These are phyloP conservation scores for Saccharata proteae DNA, from an alignment of 2,329 filamentous ascomycete genomes.

Conservation along the genomic window DNA sequence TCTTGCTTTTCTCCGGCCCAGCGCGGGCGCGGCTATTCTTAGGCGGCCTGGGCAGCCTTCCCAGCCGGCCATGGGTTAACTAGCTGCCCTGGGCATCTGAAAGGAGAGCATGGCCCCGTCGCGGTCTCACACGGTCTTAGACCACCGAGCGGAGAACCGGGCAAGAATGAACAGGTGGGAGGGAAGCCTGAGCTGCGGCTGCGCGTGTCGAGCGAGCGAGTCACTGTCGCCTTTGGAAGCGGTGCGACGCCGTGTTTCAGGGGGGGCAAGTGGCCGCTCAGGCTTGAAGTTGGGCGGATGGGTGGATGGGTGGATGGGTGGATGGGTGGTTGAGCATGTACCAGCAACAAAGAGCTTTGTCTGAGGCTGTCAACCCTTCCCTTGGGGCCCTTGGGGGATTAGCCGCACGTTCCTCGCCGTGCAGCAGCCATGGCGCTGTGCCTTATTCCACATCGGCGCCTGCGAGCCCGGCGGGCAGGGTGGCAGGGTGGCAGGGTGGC, in stretches of 20 bases:
- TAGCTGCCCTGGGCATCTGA: slow-evolving; percentile 1
- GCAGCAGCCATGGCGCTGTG: slow-evolving; percentile 1
- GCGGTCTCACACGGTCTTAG: slow-evolving; percentile 9
- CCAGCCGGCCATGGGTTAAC: slow-evolving; percentile 1
- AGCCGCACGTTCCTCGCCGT: slow-evolving; percentile 7
- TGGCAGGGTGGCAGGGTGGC: slow-evolving; percentile 1
- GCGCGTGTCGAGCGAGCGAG: background rate
- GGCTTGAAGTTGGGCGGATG: too few species aligned
- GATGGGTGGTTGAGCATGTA: too few species aligned
- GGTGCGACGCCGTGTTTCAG: slow-evolving; percentile 2
- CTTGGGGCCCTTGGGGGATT: slow-evolving; percentile 1
- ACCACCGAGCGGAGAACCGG: slow-evolving; percentile 9
- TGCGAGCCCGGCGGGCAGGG: slow-evolving; percentile 2
- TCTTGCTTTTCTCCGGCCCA: slow-evolving; percentile 6
- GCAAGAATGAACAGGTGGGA: slow-evolving; percentile 5
- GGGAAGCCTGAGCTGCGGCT: slow-evolving; percentile 1
- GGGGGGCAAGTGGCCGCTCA: slow-evolving; percentile 1
- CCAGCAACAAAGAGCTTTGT: slow-evolving; percentile 5
- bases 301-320: too few species aligned
- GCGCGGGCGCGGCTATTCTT: too few species aligned
- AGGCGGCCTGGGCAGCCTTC: too few species aligned
- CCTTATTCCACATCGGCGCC: slow-evolving; percentile 5
- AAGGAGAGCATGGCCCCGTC: slow-evolving; percentile 1
- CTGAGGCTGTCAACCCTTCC: slow-evolving; percentile 4
- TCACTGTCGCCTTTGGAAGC: background rate